These are phyloP conservation scores for Lentinula edodes DNA, from an alignment of 768 basidiomycete genomes.

Conservation along the genomic window DNA sequence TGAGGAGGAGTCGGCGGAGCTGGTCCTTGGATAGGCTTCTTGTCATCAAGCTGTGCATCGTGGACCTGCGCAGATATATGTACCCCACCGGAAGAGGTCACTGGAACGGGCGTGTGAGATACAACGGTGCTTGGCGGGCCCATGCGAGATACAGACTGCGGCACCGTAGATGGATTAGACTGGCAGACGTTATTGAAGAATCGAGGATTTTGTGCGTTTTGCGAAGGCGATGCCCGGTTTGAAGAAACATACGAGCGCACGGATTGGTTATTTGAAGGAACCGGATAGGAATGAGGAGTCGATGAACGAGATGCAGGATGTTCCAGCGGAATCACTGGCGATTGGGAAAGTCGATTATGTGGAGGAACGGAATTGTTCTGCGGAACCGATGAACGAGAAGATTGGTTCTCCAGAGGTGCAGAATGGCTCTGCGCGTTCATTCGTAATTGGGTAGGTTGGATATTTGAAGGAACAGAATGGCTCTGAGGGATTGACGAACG, in stretches of 20 bases:
- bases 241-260: no score
- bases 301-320: background rate
- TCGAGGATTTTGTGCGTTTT: background rate
- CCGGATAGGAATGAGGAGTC: background rate
- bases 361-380: background rate
- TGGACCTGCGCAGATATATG: background rate
- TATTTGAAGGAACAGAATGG: background rate
- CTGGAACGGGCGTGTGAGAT: background rate
- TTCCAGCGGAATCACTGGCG: background rate
- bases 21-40: background rate
- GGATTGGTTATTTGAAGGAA: background rate
- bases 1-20: constrained; percentile 5
- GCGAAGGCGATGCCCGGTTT: background rate
- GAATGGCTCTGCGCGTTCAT: background rate
- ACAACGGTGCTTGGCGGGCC: background rate
- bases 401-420: background rate
- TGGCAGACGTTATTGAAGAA: background rate
- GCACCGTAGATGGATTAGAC: background rate
- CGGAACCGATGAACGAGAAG: background rate
- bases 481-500: background rate
- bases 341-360: background rate
- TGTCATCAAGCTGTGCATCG: background rate
- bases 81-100: background rate
- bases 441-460: background rate
- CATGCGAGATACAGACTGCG: background rate